These are phyloP conservation scores for Tetrapyrgos nigripes DNA, from an alignment of 1,284 basidiomycete species.

Conservation along the genomic window DNA sequence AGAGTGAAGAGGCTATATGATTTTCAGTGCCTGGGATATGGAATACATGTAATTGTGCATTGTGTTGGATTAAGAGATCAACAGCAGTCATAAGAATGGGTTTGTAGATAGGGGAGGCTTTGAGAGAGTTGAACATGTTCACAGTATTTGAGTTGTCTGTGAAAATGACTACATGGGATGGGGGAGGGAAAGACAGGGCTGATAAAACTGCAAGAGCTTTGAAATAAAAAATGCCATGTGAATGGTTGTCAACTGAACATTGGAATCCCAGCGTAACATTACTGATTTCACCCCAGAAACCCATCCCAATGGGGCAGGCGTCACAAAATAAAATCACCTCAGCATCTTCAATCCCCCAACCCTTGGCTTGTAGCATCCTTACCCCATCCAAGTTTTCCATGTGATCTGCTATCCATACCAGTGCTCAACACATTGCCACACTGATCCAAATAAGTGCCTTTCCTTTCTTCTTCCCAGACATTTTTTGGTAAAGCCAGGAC, in stretches of 20 bases:
- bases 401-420: no score
- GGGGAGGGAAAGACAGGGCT: neutral
- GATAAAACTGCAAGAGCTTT: neutral
- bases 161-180: no score
- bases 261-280: neutral
- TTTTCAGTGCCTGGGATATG: constrained; percentile 1
- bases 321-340: neutral
- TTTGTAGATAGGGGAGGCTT: neutral
- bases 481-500: no score
- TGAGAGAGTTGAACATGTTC: neutral
- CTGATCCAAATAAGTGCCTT: no score
- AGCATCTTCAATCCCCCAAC: neutral
- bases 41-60: neutral
- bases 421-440: no score
- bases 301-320: neutral
- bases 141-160: no score
- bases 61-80: neutral
- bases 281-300: neutral
- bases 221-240: neutral
- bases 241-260: neutral
- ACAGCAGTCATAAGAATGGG: neutral
- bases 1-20: constrained; percentile 1
- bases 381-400: no score
- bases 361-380: neutral
- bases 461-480: no score